A percentile compares a stretch with the other conserved stretches of the same genome.
phyloP scores from a whole-genome alignment of 2,329 filamentous ascomycete genomes.

The Esteya vermicola region DNA sequence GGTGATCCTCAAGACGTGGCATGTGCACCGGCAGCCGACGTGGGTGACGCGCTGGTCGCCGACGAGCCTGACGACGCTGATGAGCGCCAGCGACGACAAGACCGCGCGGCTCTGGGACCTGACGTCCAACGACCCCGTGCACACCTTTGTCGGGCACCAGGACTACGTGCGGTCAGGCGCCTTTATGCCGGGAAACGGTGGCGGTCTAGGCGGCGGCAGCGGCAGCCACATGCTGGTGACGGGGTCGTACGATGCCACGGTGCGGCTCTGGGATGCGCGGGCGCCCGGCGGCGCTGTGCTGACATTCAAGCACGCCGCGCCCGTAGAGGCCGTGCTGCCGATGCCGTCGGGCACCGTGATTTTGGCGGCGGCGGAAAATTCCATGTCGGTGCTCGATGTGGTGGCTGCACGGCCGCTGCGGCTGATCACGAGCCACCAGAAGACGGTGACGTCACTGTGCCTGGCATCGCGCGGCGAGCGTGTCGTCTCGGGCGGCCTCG shows the following conservation, averaged over 20 bases:
- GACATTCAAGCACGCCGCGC: conserved; percentile 87
- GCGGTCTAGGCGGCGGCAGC: conserved; percentile 15
- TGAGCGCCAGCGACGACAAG: conserved; percentile 84
- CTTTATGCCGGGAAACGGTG: conserved; percentile 64
- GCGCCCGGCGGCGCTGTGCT: conserved; percentile 57
- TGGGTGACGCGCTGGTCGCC: conserved; percentile 91
- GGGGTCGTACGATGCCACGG: conserved; percentile 88
- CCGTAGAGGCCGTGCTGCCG: conserved; percentile 77
- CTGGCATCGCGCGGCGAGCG: conserved; percentile 68
- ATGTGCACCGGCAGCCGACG: conserved; percentile 83
- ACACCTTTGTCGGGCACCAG: conserved; percentile 70
- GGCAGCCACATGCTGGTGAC: conserved; percentile 51
- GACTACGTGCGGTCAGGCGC: conserved; percentile 84
- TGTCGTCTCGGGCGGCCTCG: conserved; percentile 75
- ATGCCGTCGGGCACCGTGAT: conserved; percentile 78
- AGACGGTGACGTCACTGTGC: conserved; percentile 82
- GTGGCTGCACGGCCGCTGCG: conserved; percentile 80
- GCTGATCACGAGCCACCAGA: conserved; percentile 87
- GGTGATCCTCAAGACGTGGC: conserved; percentile 91
- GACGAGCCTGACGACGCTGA: conserved; percentile 66
- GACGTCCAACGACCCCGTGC: conserved; percentile 60
- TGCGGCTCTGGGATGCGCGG: conserved; percentile 85
- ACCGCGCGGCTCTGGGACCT: conserved; percentile 93
- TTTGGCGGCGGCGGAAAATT: conserved; percentile 70
- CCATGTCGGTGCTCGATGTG: conserved; percentile 83